phyloP scores from a whole-genome alignment of 108 stramenopile genomes.

The Cylindrotheca closterium region DNA sequence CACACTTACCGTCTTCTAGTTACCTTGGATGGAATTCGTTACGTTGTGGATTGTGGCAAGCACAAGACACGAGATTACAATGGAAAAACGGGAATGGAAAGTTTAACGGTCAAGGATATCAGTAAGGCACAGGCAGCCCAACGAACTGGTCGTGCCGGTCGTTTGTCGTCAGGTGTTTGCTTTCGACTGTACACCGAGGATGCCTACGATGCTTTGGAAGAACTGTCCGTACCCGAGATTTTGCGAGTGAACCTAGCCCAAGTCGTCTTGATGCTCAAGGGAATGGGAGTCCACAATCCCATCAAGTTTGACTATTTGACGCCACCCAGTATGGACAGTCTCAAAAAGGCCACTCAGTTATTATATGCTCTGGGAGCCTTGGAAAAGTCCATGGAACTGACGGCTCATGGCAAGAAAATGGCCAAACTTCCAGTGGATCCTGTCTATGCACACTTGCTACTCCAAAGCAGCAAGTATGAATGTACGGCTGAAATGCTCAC shows the following conservation, averaged over 20 bases:
- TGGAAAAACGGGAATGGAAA: constrained; percentile 85
- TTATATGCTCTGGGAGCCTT: constrained; percentile 66
- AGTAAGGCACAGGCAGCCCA: constrained; percentile 78
- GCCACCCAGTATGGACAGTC: constrained; percentile 47
- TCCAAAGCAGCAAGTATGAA: constrained; percentile 63
- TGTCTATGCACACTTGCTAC: constrained; percentile 68
- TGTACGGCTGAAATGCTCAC: constrained; percentile 92
- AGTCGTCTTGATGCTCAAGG: constrained; percentile 90
- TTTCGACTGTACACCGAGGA: constrained; percentile 81
- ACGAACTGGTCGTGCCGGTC: constrained; percentile 80
- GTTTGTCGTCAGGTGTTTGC: constrained; percentile 69
- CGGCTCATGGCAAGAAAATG: constrained; percentile 71
- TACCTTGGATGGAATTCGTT: constrained; percentile 91
- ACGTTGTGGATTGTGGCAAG: constrained; percentile 94
- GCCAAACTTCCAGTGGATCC: constrained; percentile 81
- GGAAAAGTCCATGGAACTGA: constrained; percentile 64
- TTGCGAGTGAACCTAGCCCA: constrained; percentile 80
- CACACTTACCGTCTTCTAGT: too few relatives aligned
- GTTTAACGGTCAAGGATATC: constrained; percentile 59
- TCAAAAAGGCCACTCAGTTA: constrained; percentile 63
- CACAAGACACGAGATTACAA: constrained; percentile 73
- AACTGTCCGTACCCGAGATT: constrained; percentile 87
- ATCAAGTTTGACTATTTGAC: constrained; percentile 87
- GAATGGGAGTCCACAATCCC: constrained; percentile 91
- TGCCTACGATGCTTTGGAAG: constrained; percentile 58